phyloP scores from a whole-genome alignment of 805 yeast genomes.

The Wickerhamiella vanderwaltii region DNA sequence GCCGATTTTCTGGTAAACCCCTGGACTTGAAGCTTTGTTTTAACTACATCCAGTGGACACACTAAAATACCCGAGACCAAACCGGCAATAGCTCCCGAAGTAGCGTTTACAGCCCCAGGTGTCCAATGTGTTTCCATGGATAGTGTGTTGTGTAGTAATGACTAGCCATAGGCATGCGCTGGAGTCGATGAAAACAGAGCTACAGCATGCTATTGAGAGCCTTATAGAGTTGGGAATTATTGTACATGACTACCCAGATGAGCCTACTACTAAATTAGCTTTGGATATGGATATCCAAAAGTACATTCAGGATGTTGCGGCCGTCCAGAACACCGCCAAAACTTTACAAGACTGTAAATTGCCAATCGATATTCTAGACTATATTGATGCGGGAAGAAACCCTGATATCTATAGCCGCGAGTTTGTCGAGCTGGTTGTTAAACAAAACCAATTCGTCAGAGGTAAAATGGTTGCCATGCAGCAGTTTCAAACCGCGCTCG shows the following conservation, averaged over 20 bases:
- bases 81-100: slow-evolving; percentile 91
- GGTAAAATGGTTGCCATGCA: slow-evolving; percentile 69
- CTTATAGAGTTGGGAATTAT: slow-evolving; percentile 81
- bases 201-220: slow-evolving; percentile 56
- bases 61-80: slow-evolving; percentile 78
- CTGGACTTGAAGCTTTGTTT: slow-evolving; percentile 88
- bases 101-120: slow-evolving; percentile 43
- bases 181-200: slow-evolving; percentile 26
- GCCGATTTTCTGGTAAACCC: slow-evolving; percentile 33
- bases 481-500: slow-evolving; percentile 50
- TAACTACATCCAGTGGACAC: slow-evolving; percentile 92
- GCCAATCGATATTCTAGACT: slow-evolving; percentile 77
- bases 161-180: slow-evolving; percentile 2
- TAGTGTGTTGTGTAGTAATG: background rate
- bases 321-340: slow-evolving; percentile 14
- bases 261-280: slow-evolving; percentile 61
- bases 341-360: slow-evolving; percentile 16
- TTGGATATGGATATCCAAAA: slow-evolving; percentile 25
- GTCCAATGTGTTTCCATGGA: slow-evolving; percentile 1
- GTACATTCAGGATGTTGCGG: slow-evolving; percentile 17
- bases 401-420: slow-evolving; percentile 96
- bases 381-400: slow-evolving; percentile 91
- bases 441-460: slow-evolving; percentile 73
- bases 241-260: slow-evolving; percentile 88
- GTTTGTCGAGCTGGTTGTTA: slow-evolving; percentile 85